Conservation (phyloP, 352 stramenopile species). For the Phytophthora sp. region DNA sequence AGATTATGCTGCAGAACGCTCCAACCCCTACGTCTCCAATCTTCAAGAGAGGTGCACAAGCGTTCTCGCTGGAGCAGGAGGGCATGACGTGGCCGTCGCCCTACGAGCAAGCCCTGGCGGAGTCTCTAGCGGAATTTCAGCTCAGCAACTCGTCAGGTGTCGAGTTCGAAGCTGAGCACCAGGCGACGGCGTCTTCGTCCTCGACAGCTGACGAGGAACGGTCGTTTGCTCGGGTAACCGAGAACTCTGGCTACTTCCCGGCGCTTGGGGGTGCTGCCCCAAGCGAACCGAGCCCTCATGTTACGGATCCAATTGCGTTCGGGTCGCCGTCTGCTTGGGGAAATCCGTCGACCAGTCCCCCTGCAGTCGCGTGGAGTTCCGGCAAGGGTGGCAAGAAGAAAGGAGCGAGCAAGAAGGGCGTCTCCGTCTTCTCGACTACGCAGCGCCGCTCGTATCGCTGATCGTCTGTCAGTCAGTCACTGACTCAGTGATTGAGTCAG, state of each 20-base stretch:
- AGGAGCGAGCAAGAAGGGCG: conserved; percentile 68
- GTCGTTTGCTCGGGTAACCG: conserved; percentile 75
- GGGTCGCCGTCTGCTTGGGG: conserved; percentile 54
- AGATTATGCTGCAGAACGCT: conserved; percentile 44
- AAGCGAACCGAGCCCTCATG: conserved; percentile 9
- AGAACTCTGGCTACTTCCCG: conserved; percentile 80
- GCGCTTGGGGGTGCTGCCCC: conserved; percentile 37
- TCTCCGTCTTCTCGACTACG: conserved; percentile 71
- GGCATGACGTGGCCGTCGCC: conserved; percentile 63
- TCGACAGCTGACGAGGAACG: conserved; percentile 45
- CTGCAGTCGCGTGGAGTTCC: conserved; percentile 39
- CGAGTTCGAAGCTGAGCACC: conserved; percentile 28
- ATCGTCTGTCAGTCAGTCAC: conserved; percentile 1
- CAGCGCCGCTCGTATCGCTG: conserved; percentile 81
- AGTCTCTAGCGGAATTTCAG: conserved; percentile 52
- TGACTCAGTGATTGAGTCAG: conserved; percentile 20
- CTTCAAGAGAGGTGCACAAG: conserved; percentile 35
- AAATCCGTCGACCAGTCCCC: conserved; percentile 37
- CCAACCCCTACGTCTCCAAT: conserved; percentile 38
- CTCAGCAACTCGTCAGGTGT: conserved; percentile 23
- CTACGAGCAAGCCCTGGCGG: conserved; percentile 50
- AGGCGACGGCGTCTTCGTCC: conserved; percentile 5
- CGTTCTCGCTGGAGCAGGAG: conserved; percentile 67
- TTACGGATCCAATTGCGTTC: conserved; percentile 23
- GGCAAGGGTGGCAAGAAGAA: conserved; percentile 65